Evolutionary conservation across 768 basidiomycete species (phyloP), one percentile per base, ranked within the genome.

Genomic region (Kwoniella mangroviensis): DNA sequence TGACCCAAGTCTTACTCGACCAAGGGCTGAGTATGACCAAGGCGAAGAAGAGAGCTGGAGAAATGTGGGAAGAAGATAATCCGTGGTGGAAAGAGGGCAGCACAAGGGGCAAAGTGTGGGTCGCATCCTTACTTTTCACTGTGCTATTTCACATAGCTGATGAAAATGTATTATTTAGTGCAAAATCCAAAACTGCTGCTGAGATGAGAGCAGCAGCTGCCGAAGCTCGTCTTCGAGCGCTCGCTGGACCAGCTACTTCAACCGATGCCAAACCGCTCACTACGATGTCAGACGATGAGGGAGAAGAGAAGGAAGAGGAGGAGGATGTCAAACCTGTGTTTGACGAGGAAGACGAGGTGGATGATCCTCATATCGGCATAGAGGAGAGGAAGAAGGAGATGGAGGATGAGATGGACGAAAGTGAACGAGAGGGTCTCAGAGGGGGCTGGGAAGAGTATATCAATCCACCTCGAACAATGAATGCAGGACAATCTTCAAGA

Each of bases 61-160:
- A 75, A 34, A 60, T 52, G 49, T 81, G 71, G 65, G 77, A 75
- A 22, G 66, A 51, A 49, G 61, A 68, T 45, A 77, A 81, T 65
- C 77, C 79, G 2, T 78, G 77, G 77, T 80, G 71, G 72, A 77
- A 76, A 57, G 69, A 69, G 26, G 79, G 79, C 0, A 80, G 65
- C 61, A 79, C 77, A 12, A 58, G 69, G 15, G 79, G 79, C 3
- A 81, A 76, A 65, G 63, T 66, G n/a, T n/a, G n/a, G n/a, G n/a
- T n/a, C n/a, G n/a, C n/a, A n/a, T n/a, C n/a, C n/a, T n/a, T n/a
- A n/a, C n/a, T n/a, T n/a, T n/a, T n/a, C 34, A 7, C 34, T 34
- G 9, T 7, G 34, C 9, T 34, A 34, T 34, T 5, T 4, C 34
- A 11, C 7, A 7, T 10, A 49, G n/a, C 42, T 61, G 7, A 61